Base-by-base conservation (phyloP, 2,329 filamentous ascomycete genomes). In the Fusarium avenaceum region DNA sequence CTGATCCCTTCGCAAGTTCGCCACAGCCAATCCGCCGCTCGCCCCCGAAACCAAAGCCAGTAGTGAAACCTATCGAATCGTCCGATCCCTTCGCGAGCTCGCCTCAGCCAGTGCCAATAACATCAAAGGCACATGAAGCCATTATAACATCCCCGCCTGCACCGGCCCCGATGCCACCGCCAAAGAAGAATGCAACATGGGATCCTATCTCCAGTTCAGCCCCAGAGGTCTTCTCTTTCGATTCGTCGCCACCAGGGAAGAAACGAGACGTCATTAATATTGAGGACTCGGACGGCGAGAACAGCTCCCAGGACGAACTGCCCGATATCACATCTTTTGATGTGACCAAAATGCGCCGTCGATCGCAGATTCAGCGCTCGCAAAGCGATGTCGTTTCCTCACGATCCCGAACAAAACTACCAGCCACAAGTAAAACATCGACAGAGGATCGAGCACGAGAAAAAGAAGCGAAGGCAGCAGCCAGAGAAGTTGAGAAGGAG, bases 161-260 rank as follows among this genome's bases (percentile, higher is more conserved):
- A 14, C 49, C 65, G 19, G 43, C 35, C 2, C 30, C 45, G 7
- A 65, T 63, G 17, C 54, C 40, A 10, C 33, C 47, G 9, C 45
- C 44, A 5, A 64, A 45, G 38, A 63, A 59, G 42, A 63, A 62
- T 13, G 48, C 72, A 4, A 75, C 76, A 1, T 85, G 83, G 83
- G 83, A 85, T 69, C 84, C 83, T 0, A 86, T 86, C 50, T 86
- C 84, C 0, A 87, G 84, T 71, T 86, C 83, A 2, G 84, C 83
- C 6, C 85, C 84, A 1, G 80, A 85, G 45, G 57, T 59, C 4
- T 51, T 64, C 13, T 66, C 64, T 1, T 75, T 69, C 20, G 57
- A 53, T 40, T 75, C 70, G 1, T 69, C 63, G 4, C 60, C 70
- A 4, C 61, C 57, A 17, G 56, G 33, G 2, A 50, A 46, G 55